Evolutionary conservation across 441 rosid genomes (phyloP).

Genomic region (Eutrema salsugineum): DNA sequence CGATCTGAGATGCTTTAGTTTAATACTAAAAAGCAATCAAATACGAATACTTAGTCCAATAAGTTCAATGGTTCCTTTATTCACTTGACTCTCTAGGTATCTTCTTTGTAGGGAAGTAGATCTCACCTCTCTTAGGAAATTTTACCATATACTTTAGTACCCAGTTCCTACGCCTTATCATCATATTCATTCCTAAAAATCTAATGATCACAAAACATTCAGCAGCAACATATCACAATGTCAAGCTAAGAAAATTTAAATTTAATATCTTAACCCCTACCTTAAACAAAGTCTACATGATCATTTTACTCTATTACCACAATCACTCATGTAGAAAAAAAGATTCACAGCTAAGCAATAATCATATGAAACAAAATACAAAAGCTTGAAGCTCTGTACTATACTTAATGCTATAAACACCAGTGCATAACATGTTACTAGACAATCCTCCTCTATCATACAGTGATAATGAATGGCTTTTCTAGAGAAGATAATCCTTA

Average conservation of each 20-base stretch:
- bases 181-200: background rate
- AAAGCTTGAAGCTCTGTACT: background rate
- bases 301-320: background rate
- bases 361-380: background rate
- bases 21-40: background rate
- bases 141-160: background rate
- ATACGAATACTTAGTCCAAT: background rate
- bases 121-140: background rate
- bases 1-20: background rate
- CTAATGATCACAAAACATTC: background rate
- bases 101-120: background rate
- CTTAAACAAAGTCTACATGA: background rate
- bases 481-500: background rate
- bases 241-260: background rate
- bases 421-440: background rate
- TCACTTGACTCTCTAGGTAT: background rate
- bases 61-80: background rate
- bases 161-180: background rate
- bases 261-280: background rate
- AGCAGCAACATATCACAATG: background rate
- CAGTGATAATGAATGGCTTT: background rate
- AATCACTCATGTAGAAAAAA: background rate
- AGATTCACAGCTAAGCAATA: background rate
- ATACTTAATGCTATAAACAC: conserved; percentile 3
- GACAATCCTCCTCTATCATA: background rate